Base-by-base conservation (phyloP, 371 early-diverging fungal species). In the Mucor racemosus region DNA sequence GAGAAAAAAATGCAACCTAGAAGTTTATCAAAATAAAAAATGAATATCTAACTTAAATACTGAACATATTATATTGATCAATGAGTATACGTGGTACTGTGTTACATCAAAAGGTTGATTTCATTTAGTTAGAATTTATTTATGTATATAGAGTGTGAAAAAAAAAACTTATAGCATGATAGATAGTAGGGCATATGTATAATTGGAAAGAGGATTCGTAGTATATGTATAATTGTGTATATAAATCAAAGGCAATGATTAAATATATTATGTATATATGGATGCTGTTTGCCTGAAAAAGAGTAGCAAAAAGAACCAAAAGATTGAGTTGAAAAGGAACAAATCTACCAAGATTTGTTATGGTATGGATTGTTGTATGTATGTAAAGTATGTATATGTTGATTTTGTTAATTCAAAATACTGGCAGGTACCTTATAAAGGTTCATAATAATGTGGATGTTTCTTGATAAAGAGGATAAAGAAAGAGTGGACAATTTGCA, bases 1-100 rank as follows among this genome's bases (percentile, higher is more conserved):
- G 90, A 88, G 62, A 74, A 79, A 58, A 85, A 85, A 63, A 80
- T 83, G 75, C 34, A 55, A 15, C 33, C 55, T 21, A 55, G 55
- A 55, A 21, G 26, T 21, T 50, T 26, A 21, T 50, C 21, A 7
- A 50, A 50, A 44, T 44, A 26, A 26, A 17, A 44, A 42, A 42
- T 42, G 14, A 19, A 48, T 8, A 9, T 0, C 7, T 50, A 50
- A 26, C 3, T 1, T 26, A 26, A 26, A 26, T 26, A 26, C 3
- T 26, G 3, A 26, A 3, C 26, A 26, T 26, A 26, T 21, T n/a
- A 5, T 21, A 50, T 26, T 50, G 11, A 8, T 2, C 11, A 50
- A 17, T 44, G 44, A 17, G 6, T 44, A n/a, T 17, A 42, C 7
- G 48, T 48, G 13, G 48, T 48, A 21, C 21, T 17, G 48, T 41